Base-by-base conservation (phyloP, 2,329 filamentous ascomycete species). In the Ambrosiella beaveri region DNA sequence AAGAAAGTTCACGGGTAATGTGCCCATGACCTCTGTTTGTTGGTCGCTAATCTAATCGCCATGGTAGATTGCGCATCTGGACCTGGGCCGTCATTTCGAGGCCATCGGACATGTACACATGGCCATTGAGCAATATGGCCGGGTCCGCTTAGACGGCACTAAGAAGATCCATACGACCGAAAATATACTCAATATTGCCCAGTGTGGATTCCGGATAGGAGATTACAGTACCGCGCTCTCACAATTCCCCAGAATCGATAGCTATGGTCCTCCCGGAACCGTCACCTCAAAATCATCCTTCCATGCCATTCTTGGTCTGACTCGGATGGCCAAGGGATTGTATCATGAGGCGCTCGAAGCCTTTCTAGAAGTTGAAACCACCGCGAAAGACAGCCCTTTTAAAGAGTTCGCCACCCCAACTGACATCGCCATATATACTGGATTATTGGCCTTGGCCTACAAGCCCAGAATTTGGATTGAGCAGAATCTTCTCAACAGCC, bases 381-480 rank as follows among this genome's bases (percentile, higher is more conserved):
- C 91, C 0, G 62, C 64, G 8, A 61, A 65, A 67, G 81, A 64
- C 69, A 70, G 60, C 69, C 77, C 65, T 74, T 86, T 85, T 68
- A 85, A 81, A 61, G 79, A 86, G 56, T 76, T 95, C 35, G 75
- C 88, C 51, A 89, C 82, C 36, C 78, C 84, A 6, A 96, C 96
- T 66, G 93, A 98, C 65, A 75, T 98, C 19, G 91, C 93, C 17
- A 79, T 93, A 7, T 98, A 97, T 64, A 93, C 91, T 54, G 90
- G 88, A 4, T 79, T 98, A 27, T 85, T 91, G 63, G 88, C 93
- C 5, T 78, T 98, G 27, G 91, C 91, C 35, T 89, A 88, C 1
- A 94, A 97, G 86, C 79, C 86, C 61, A 81, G 93, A 53, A 74
- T 76, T 7, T 82, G 88, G 61, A 75, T 98, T 19, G 73, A 71